Percentiles rank a stretch among this genome's conserved stretches.
Evolutionary conservation across 2,329 filamentous ascomycete genomes (phyloP).

Genomic region (Elsinoe ampelina): DNA sequence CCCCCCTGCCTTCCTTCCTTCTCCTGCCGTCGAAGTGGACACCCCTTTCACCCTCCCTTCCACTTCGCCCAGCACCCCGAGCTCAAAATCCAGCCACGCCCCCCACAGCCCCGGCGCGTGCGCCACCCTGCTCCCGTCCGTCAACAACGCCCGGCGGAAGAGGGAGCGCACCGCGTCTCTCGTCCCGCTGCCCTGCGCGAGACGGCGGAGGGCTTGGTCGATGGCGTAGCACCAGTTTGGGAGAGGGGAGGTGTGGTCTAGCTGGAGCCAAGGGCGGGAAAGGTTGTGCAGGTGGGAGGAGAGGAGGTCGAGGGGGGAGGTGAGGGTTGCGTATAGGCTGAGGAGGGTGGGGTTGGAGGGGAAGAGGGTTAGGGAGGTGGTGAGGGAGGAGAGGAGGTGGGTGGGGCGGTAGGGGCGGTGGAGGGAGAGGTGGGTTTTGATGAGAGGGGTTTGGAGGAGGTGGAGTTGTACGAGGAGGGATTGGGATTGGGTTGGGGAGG

Average conservation of each 20-base stretch:
- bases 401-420: conserved; percentile 58
- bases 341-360: conserved; percentile 71
- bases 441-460: conserved; percentile 56
- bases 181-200: conserved; percentile 22
- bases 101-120: conserved; percentile 23
- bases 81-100: conserved; percentile 24
- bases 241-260: conserved; percentile 29
- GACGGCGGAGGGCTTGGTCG: conserved; percentile 43
- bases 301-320: conserved; percentile 62
- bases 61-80: neutral
- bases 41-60: neutral
- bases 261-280: conserved; percentile 37
- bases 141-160: conserved; percentile 33
- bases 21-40: neutral
- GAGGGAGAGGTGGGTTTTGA: conserved; percentile 56
- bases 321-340: conserved; percentile 53
- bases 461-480: conserved; percentile 49
- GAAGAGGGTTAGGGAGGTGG: conserved; percentile 53
- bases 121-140: conserved; percentile 27
- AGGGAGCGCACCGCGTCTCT: conserved; percentile 35
- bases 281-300: conserved; percentile 67
- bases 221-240: conserved; percentile 47
- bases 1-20: neutral
- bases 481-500: conserved; percentile 28
- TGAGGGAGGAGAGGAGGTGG: conserved; percentile 54